Percentiles rank a stretch among this genome's conserved stretches.
Evolutionary conservation across 176 grass and related monocot species (phyloP).

Genomic region (Raddia guianensis): DNA sequence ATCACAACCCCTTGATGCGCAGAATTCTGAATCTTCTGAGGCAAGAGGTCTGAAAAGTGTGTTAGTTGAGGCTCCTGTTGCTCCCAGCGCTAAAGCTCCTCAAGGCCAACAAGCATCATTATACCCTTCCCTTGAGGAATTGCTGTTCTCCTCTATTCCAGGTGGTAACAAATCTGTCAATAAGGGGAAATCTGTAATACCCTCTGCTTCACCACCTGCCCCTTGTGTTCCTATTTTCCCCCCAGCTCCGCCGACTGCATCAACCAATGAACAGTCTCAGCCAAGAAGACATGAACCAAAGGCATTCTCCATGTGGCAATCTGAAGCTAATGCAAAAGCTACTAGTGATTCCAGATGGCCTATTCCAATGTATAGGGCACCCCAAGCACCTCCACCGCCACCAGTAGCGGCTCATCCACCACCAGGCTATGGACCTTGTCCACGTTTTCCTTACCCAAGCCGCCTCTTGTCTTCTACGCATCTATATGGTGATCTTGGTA

Average conservation of each 20-base stretch:
- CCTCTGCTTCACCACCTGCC: background rate
- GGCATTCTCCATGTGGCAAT: constrained; percentile 15
- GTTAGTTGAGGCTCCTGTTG: constrained; percentile 25
- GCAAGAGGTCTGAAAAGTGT: constrained; percentile 26
- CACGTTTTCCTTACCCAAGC: constrained; percentile 50
- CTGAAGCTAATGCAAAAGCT: constrained; percentile 37
- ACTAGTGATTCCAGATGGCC: constrained; percentile 36
- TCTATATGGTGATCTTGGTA: constrained; percentile 45
- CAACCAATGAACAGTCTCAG: constrained; percentile 24
- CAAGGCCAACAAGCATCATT: constrained; percentile 39
- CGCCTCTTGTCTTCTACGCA: constrained; percentile 40
- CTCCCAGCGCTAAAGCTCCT: constrained; percentile 19
- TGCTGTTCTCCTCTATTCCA: constrained; percentile 35
- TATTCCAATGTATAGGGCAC: constrained; percentile 35
- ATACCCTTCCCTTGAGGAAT: constrained; percentile 53
- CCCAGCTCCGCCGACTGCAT: constrained; percentile 24
- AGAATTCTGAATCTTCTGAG: constrained; percentile 7
- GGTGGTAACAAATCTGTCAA: constrained; percentile 28
- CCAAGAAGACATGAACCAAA: background rate
- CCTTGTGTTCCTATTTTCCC: constrained; percentile 30
- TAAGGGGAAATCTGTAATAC: constrained; percentile 56
- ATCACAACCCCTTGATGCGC: background rate
- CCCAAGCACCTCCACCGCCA: constrained; percentile 15
- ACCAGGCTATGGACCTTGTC: constrained; percentile 33
- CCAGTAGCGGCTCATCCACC: constrained; percentile 23